Evolutionary conservation across 495 filamentous ascomycete genomes (phyloP), one percentile per base, ranked within the genome.

Genomic region (Aspergillus leporis): DNA sequence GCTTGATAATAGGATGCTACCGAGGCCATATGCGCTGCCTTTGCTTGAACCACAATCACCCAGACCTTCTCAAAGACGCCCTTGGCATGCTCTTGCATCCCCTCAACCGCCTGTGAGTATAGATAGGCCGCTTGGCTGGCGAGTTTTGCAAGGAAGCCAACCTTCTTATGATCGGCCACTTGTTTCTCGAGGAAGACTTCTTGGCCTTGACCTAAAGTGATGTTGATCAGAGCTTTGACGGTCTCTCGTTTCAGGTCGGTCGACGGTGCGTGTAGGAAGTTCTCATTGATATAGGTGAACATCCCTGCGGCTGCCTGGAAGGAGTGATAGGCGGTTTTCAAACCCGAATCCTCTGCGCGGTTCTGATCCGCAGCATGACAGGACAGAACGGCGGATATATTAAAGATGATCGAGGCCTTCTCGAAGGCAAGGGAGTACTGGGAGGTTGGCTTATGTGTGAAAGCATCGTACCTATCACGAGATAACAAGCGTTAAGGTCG

Each of bases 231-330:
- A 1, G 92, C 92, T 75, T 96, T 97, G 59, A 98, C 90, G 3
- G 94, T 98, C 16, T 98, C 92, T 59, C 93, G 81, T 70, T 93
- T 97, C 34, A 98, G 75, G 67, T 98, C 94, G 25, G 90, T 94
- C 10, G 92, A 97, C 4, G 94, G 94, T 34, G 94, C 94, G 68
- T 98, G 95, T 41, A 97, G 78, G 74, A 98, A 98, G 75, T 98
- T 98, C 76, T 98, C 93, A 72, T 98, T 98, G 78, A 98, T 98
- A 66, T 98, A 98, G 19, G 92, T 97, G 74, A 98, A 98, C 94
- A 98, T 98, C 72, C 94, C 94, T 12, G 94, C 94, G 23, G 93
- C 89, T 34, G 94, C 94, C 71, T 98, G 94, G 79, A 98, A 98
- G 21, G 94, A 98, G 74, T 98, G 93, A 68, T 97, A 98, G 3